phyloP scores from a whole-genome alignment of 2,329 filamentous ascomycete species.

The Penicillium polonicum region DNA sequence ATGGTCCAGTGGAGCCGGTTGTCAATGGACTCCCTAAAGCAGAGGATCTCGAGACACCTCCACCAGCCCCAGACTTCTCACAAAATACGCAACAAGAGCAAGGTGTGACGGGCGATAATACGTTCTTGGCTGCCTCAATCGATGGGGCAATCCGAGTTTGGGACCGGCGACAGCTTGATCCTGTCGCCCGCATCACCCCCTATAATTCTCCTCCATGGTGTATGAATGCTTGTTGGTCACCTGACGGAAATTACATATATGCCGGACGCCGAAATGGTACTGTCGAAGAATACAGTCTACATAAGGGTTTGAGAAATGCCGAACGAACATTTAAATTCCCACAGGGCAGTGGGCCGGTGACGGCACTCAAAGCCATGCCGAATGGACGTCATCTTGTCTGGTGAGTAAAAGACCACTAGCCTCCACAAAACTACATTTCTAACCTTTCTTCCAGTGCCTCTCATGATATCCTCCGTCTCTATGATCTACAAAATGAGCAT shows the following conservation, averaged over 20 bases:
- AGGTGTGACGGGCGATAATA: slow-evolving; percentile 62
- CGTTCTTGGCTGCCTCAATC: slow-evolving; percentile 74
- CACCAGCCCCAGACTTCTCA: slow-evolving; percentile 21
- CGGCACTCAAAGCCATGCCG: slow-evolving; percentile 82
- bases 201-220: slow-evolving; percentile 88
- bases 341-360: slow-evolving; percentile 83
- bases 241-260: slow-evolving; percentile 93
- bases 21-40: slow-evolving; percentile 45
- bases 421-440: background rate
- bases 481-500: slow-evolving; percentile 74
- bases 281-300: slow-evolving; percentile 90
- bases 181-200: slow-evolving; percentile 76
- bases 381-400: slow-evolving; percentile 92
- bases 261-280: slow-evolving; percentile 86
- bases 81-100: slow-evolving; percentile 36
- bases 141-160: slow-evolving; percentile 51
- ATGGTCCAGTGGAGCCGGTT: slow-evolving; percentile 30
- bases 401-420: slow-evolving; percentile 43
- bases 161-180: slow-evolving; percentile 64
- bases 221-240: slow-evolving; percentile 95
- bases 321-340: slow-evolving; percentile 84
- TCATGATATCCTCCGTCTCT: slow-evolving; percentile 88
- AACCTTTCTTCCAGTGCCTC: slow-evolving; percentile 63
- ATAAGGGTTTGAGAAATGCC: slow-evolving; percentile 72
- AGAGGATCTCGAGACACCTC: slow-evolving; percentile 40